Evolutionary conservation across 305 asterid species (phyloP).

Genomic region (Petunia hybrid): DNA sequence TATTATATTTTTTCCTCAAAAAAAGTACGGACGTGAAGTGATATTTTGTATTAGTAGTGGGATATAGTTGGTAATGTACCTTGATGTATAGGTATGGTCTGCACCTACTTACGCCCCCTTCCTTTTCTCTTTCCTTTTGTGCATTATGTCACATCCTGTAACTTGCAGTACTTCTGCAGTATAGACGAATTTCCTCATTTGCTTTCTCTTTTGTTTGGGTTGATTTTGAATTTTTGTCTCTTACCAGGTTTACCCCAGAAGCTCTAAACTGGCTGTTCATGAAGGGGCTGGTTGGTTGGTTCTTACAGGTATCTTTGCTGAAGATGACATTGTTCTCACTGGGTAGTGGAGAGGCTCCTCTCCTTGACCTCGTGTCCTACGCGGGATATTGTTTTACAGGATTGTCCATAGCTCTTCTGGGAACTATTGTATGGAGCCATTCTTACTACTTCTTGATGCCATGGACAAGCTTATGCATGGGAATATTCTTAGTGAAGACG

Average conservation of each 20-base stretch:
- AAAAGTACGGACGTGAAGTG: not conserved
- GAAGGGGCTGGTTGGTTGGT: constrained; percentile 58
- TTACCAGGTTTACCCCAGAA: constrained; percentile 56
- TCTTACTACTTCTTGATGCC: constrained; percentile 51
- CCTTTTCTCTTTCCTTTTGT: not conserved
- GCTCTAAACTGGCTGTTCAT: constrained; percentile 53
- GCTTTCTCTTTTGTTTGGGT: not conserved
- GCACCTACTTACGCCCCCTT: not conserved
- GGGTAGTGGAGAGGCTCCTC: constrained; percentile 56
- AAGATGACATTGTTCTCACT: constrained; percentile 50
- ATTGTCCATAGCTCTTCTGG: constrained; percentile 47
- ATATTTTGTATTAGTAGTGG: not conserved
- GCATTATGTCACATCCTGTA: not conserved
- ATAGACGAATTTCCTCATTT: not conserved
- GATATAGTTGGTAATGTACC: not conserved
- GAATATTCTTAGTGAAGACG: constrained; percentile 55
- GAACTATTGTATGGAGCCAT: constrained; percentile 43
- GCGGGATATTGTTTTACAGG: constrained; percentile 54
- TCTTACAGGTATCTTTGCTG: constrained; percentile 52
- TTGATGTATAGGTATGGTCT: not conserved
- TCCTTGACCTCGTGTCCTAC: constrained; percentile 55
- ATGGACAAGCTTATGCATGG: constrained; percentile 57
- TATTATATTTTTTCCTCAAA: too few relatives aligned
- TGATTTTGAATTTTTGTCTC: constrained; percentile 1
- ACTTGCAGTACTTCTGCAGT: not conserved